A percentile compares a stretch with the other conserved stretches of the same genome.
phyloP scores from a whole-genome alignment of 768 basidiomycete species.

The Suillus bovinus region DNA sequence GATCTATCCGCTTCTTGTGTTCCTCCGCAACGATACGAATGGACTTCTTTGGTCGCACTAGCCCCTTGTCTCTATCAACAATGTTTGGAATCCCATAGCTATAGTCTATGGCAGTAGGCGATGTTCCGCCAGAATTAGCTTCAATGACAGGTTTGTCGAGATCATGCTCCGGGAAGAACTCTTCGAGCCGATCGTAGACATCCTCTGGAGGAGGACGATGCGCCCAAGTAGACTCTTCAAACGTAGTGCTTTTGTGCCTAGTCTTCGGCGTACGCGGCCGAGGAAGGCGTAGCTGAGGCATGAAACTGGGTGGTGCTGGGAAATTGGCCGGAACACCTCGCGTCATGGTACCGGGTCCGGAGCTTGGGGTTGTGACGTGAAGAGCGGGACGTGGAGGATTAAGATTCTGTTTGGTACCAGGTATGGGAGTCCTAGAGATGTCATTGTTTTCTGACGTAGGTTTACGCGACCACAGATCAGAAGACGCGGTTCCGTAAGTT shows the following conservation, averaged over 20 bases:
- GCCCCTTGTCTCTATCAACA: conserved; percentile 36
- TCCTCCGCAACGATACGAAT: conserved; percentile 92
- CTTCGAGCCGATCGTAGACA: conserved; percentile 89
- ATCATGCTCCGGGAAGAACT: conserved; percentile 95
- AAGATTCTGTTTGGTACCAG: conserved; percentile 5
- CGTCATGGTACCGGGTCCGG: conserved; percentile 12
- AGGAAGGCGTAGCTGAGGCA: conserved; percentile 18
- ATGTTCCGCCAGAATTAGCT: conserved; percentile 74
- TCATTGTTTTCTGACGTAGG: conserved; percentile 27
- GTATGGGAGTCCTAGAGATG: conserved; percentile 16
- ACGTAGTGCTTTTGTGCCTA: conserved; percentile 48
- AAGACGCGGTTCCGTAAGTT: conserved; percentile 31
- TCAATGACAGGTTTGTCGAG: conserved; percentile 96
- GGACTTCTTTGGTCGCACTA: conserved; percentile 77
- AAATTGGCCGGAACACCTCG: conserved; percentile 21
- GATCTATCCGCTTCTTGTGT: conserved; percentile 74
- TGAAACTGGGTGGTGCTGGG: conserved; percentile 21
- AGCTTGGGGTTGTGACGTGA: conserved; percentile 30
- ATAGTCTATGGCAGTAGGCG: conserved; percentile 64
- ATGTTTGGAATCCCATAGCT: conserved; percentile 40
- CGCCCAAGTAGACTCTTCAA: conserved; percentile 81
- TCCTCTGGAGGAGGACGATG: conserved; percentile 90
- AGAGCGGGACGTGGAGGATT: conserved; percentile 27
- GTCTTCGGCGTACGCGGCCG: conserved; percentile 31
- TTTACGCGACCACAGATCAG: conserved; percentile 33